These are phyloP conservation scores for Aspergillus pseudoviridinutans DNA, from an alignment of 2,329 filamentous ascomycete genomes.

Conservation along the genomic window DNA sequence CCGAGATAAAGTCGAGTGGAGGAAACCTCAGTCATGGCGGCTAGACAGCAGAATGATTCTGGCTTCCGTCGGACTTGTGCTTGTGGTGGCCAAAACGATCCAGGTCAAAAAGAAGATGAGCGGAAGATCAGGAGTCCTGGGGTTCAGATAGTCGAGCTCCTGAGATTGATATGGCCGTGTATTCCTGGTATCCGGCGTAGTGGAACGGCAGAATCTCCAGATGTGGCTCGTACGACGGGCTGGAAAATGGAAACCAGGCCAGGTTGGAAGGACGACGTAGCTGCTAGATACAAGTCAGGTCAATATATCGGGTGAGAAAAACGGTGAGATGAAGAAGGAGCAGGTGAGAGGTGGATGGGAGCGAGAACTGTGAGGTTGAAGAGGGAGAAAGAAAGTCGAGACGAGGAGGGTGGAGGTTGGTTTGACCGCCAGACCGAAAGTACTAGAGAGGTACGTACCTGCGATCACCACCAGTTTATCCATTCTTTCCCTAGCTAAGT, in stretches of 20 bases:
- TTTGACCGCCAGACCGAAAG: conserved; percentile 13
- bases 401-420: background rate
- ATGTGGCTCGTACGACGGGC: conserved; percentile 5
- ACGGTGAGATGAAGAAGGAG: conserved; percentile 3
- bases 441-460: conserved; percentile 9
- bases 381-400: background rate
- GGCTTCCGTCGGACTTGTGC: background rate
- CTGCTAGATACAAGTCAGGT: conserved; percentile 2
- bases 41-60: conserved; percentile 7
- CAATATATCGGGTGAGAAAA: conserved; percentile 6
- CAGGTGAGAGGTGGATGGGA: background rate
- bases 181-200: conserved; percentile 1
- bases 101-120: background rate
- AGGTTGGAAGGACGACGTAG: background rate
- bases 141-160: conserved; percentile 3
- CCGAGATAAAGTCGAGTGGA: conserved; percentile 94
- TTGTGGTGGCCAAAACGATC: background rate
- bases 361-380: background rate
- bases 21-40: conserved; percentile 77
- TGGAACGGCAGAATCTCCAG: conserved; percentile 3
- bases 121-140: conserved; percentile 1
- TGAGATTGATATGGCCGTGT: background rate
- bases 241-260: background rate
- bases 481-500: background rate
- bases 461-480: conserved; percentile 1